Conservation (phyloP, 345 rosid species). For the Salix suchowensis region DNA sequence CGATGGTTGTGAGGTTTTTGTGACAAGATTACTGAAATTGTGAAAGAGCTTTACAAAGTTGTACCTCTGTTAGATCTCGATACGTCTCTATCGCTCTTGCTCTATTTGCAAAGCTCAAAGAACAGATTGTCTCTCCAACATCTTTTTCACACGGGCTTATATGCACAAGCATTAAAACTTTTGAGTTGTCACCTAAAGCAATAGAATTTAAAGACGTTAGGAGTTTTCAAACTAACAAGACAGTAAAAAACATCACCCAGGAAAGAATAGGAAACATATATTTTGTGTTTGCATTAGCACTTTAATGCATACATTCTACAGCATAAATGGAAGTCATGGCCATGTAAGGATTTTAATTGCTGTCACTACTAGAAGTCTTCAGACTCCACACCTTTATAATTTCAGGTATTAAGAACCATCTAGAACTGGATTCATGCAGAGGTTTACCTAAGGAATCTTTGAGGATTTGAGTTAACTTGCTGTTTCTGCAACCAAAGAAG, state of each 20-base stretch:
- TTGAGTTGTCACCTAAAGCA: slow-evolving; percentile 59
- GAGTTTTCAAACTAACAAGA: neutral
- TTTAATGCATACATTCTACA: neutral
- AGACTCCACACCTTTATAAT: too few species aligned
- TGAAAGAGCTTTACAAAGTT: neutral
- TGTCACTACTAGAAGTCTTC: neutral
- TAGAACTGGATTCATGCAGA: neutral
- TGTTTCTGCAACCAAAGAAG: slow-evolving; percentile 68
- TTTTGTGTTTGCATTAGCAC: neutral
- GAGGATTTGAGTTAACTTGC: slow-evolving; percentile 95
- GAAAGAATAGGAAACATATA: neutral
- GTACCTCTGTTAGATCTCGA: slow-evolving; percentile 57
- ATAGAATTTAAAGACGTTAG: slow-evolving; percentile 9
- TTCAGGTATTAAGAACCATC: too few species aligned
- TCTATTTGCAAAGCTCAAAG: slow-evolving; percentile 74
- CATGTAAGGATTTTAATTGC: neutral
- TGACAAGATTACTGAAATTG: neutral
- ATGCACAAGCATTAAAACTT: slow-evolving; percentile 88
- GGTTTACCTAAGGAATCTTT: slow-evolving; percentile 82
- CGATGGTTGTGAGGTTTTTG: slow-evolving; percentile 2
- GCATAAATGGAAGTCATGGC: neutral
- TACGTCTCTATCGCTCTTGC: slow-evolving; percentile 69
- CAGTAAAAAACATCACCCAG: neutral
- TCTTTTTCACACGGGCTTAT: slow-evolving; percentile 77
- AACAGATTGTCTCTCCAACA: slow-evolving; percentile 74